These are phyloP conservation scores for Pyrus hybrid DNA, from an alignment of 331 rosid species.

Conservation along the genomic window DNA sequence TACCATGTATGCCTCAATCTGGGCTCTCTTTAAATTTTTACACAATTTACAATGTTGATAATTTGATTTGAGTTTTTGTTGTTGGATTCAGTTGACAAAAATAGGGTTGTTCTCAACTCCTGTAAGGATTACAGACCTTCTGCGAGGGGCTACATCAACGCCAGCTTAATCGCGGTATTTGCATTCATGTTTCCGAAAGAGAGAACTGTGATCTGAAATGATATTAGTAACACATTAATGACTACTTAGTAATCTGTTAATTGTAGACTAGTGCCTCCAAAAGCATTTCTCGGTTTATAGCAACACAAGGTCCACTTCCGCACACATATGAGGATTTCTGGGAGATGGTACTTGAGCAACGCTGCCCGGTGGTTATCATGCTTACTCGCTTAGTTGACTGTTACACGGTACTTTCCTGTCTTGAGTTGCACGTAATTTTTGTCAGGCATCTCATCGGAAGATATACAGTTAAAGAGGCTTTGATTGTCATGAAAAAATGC, in stretches of 20 bases:
- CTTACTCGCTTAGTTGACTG: conserved; percentile 79
- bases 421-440: neutral
- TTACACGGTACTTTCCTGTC: conserved; percentile 43
- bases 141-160: conserved; percentile 83
- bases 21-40: neutral
- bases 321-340: conserved; percentile 93
- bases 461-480: neutral
- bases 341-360: conserved; percentile 78
- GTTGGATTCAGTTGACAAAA: conserved; percentile 60
- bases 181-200: neutral
- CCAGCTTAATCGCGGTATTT: conserved; percentile 60
- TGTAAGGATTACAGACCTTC: conserved; percentile 74
- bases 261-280: conserved; percentile 53
- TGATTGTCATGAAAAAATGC: neutral
- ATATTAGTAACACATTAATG: neutral
- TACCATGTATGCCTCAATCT: conserved; percentile 57
- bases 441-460: neutral
- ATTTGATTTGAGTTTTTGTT: neutral
- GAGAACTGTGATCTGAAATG: neutral
- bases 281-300: conserved; percentile 62
- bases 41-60: neutral
- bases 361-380: conserved; percentile 81
- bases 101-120: conserved; percentile 63
- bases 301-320: conserved; percentile 94
- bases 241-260: conserved; percentile 13